Conservation (phyloP, 768 basidiomycete genomes). For the Termitomyces sp. region DNA sequence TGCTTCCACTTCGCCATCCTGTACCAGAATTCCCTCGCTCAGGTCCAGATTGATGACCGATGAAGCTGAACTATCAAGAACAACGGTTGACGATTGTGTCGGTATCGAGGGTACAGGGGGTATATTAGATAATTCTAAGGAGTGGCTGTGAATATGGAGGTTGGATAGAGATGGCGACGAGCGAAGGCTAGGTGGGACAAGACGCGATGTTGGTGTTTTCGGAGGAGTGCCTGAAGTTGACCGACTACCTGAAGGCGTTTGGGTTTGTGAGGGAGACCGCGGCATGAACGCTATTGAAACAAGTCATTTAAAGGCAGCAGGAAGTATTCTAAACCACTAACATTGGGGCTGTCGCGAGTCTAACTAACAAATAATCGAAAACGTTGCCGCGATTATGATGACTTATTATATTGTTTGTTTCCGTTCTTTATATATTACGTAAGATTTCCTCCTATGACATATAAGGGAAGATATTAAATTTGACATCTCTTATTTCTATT, state of each 20-base stretch:
- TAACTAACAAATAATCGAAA: too few relatives aligned
- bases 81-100: slow-evolving; percentile 25
- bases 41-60: slow-evolving; percentile 67
- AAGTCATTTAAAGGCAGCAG: neutral
- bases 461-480: too few relatives aligned
- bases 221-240: slow-evolving; percentile 9
- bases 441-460: too few relatives aligned
- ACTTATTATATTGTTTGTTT: too few relatives aligned
- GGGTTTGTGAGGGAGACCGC: slow-evolving; percentile 21
- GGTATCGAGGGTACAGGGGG: slow-evolving; percentile 25
- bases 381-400: neutral
- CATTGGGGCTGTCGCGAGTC: neutral
- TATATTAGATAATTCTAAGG: slow-evolving; percentile 27
- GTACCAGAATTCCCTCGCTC: slow-evolving; percentile 65
- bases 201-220: slow-evolving; percentile 46
- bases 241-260: slow-evolving; percentile 12
- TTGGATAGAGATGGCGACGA: slow-evolving; percentile 55
- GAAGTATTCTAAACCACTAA: neutral
- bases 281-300: slow-evolving; percentile 16
- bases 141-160: slow-evolving; percentile 53
- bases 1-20: slow-evolving; percentile 63
- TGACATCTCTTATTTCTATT: too few relatives aligned
- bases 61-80: slow-evolving; percentile 63
- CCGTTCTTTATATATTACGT: too few relatives aligned
- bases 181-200: slow-evolving; percentile 49